Evolutionary conservation across 306 rosid species (phyloP), one percentile per base, ranked within the genome.

Genomic region (Quercus parvula): DNA sequence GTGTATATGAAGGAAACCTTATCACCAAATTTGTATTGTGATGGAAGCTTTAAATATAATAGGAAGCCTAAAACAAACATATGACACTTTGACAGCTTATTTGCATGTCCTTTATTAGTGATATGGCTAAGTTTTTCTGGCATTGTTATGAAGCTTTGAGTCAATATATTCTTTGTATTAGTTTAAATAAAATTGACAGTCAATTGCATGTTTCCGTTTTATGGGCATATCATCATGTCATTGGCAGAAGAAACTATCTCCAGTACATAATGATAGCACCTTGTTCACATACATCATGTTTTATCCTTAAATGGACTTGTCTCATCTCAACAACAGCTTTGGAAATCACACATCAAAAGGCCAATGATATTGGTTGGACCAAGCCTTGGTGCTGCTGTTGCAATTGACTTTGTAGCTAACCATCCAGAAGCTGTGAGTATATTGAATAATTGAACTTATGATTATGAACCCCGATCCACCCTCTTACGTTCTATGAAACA

Each of bases 311-410:
- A 57, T 76, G 30, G 71, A 25, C 67, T 67, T 70, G n/a, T 88
- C 57, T 81, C 38, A 2, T 87, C 31, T 74, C 44, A 67, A 22
- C 25, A 31, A 80, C 92, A 95, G 98, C 89, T 95, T 85, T 95
- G 98, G 99, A 89, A 88, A 68, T 87, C 91, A 67, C 81, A 89
- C 86, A 90, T 95, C 49, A 84, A 83, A 81, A 95, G 79, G 81
- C 97, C 97, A 49, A 92, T 95, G 94, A 84, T 92, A 81, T 75
- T 95, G 81, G 92, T 95, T 75, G 97, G 99, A 87, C 97, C 97
- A 75, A 92, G 97, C 92, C 97, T 95, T 58, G 99, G 97, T 64
- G 94, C 99, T 84, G 97, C 99, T 57, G 91, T 95, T 72, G 99
- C 99, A 74, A 90, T 95, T 72, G 99, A 95, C 85, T 92, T 95